These are phyloP conservation scores for Pyrus communis DNA, from an alignment of 306 rosid genomes.

Conservation along the genomic window DNA sequence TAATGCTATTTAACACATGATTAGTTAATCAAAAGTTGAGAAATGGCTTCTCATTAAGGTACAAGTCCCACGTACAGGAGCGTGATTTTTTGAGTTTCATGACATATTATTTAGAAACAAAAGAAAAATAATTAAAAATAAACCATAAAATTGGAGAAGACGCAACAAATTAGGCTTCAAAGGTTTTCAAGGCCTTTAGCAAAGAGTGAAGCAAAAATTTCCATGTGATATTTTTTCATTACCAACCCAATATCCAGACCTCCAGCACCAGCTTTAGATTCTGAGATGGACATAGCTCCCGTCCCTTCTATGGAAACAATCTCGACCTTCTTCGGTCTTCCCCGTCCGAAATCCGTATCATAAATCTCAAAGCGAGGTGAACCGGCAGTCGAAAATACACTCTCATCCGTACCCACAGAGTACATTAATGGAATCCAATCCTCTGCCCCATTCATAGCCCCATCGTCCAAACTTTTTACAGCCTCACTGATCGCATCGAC, in stretches of 20 bases:
- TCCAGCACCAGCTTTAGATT: constrained; percentile 13
- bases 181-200: neutral
- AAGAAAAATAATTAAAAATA: too few relatives aligned
- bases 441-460: neutral
- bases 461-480: constrained; percentile 6
- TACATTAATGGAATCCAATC: neutral
- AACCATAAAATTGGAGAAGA: too few relatives aligned
- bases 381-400: neutral
- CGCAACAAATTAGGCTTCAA: neutral
- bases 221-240: neutral
- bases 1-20: too few relatives aligned
- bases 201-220: constrained; percentile 12
- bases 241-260: constrained; percentile 23
- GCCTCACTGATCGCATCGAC: constrained; percentile 1
- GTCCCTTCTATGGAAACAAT: constrained; percentile 13
- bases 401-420: too few relatives aligned
- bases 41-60: too few relatives aligned
- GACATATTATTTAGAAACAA: too few relatives aligned
- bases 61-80: too few relatives aligned
- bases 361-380: constrained; percentile 31
- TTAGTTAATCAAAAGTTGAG: too few relatives aligned
- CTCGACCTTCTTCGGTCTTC: constrained; percentile 28
- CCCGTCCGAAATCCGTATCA: constrained; percentile 38
- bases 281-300: neutral
- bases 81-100: too few relatives aligned